Conservation (phyloP, 441 rosid species). For the Pelargonium citronellum region DNA sequence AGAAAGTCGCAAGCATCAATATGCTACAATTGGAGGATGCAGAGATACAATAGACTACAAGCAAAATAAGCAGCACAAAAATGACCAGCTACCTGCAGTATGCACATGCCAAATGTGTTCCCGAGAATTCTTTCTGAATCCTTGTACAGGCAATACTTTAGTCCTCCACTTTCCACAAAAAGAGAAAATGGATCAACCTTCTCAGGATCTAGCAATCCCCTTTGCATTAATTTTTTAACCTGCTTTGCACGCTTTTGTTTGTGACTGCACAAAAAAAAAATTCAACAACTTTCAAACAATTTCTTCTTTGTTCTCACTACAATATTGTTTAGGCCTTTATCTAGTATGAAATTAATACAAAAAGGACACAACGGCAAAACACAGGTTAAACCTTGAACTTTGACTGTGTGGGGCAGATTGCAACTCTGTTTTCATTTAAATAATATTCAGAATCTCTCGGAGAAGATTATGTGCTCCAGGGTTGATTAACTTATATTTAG, state of each 20-base stretch:
- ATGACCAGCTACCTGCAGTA: slow-evolving; percentile 58
- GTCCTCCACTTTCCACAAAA: slow-evolving; percentile 75
- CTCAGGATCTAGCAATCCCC: slow-evolving; percentile 86
- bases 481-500: slow-evolving; percentile 3
- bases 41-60: slow-evolving; percentile 3
- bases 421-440: not conserved
- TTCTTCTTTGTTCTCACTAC: not conserved
- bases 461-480: not conserved
- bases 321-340: not conserved
- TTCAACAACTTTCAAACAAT: not conserved
- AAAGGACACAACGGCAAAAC: not conserved
- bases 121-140: slow-evolving; percentile 87
- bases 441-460: not conserved
- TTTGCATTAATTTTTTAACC: slow-evolving; percentile 74
- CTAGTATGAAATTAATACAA: not conserved
- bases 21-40: not conserved
- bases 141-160: slow-evolving; percentile 80
- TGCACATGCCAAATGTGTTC: slow-evolving; percentile 93
- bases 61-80: not conserved
- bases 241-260: slow-evolving; percentile 80
- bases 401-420: not conserved
- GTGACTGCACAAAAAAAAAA: slow-evolving; percentile 51
- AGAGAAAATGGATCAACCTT: slow-evolving; percentile 89
- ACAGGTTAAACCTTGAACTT: not conserved
- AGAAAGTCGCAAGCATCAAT: not conserved